A percentile compares a stretch with the other conserved stretches of the same genome.
These are phyloP conservation scores for Bonia amplexicaulis DNA, from an alignment of 176 grass and related monocot genomes.

Conservation along the genomic window DNA sequence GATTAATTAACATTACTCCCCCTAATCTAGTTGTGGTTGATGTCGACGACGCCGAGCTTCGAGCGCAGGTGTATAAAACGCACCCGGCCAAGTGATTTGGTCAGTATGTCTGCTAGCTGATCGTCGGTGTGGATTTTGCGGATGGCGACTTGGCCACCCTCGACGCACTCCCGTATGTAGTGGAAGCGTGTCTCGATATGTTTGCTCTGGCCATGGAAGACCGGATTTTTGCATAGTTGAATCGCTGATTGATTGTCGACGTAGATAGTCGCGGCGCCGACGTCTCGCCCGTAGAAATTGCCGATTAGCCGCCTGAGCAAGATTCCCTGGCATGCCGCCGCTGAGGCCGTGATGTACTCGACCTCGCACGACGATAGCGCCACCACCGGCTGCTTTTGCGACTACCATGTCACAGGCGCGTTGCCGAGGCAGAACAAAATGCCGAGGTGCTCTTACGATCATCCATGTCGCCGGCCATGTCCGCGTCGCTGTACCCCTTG, in stretches of 20 bases:
- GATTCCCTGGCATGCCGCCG: background rate
- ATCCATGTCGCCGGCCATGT: background rate
- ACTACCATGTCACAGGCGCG: background rate
- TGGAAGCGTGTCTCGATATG: background rate
- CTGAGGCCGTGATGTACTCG: background rate
- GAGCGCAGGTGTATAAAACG: too few relatives aligned
- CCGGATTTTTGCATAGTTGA: background rate
- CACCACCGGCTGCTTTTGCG: background rate
- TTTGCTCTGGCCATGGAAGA: background rate
- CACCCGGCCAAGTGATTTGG: too few relatives aligned
- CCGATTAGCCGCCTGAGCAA: background rate
- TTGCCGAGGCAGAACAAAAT: background rate
- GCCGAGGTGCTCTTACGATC: background rate
- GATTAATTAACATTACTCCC: too few relatives aligned
- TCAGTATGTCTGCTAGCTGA: too few relatives aligned
- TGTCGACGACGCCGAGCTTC: too few relatives aligned
- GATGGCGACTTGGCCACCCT: too few relatives aligned
- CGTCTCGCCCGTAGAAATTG: background rate
- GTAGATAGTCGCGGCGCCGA: background rate
- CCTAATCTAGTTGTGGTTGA: too few relatives aligned
- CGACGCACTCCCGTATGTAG: too few relatives aligned
- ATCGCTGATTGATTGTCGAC: background rate
- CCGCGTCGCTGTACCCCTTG: background rate
- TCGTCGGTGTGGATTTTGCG: too few relatives aligned
- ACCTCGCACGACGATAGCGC: background rate